These are phyloP conservation scores for Colletotrichum horii DNA, from an alignment of 2,329 filamentous ascomycete species.

Conservation along the genomic window DNA sequence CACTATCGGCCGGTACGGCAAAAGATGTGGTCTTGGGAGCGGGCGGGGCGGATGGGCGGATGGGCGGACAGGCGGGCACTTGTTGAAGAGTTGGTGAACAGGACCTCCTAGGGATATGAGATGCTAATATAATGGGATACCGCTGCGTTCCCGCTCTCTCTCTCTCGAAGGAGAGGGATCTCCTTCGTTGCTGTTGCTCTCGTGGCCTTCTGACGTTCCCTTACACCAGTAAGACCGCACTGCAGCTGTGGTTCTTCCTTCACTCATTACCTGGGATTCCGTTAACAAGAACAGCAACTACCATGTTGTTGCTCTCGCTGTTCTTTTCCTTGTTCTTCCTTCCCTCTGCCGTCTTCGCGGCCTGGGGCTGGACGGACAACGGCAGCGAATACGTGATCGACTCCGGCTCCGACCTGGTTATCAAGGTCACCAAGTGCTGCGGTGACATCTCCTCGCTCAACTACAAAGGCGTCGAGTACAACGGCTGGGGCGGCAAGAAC, in stretches of 20 bases:
- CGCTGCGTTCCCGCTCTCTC: no score
- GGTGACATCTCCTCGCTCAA: constrained; percentile 39
- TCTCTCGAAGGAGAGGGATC: neutral
- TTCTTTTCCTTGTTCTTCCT: constrained; percentile 30
- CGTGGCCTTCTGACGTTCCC: neutral
- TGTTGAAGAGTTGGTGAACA: neutral
- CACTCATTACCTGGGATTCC: neutral
- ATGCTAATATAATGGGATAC: neutral
- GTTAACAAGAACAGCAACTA: neutral
- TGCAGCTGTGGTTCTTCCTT: neutral
- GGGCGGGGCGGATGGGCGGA: constrained; percentile 9
- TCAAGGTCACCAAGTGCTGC: constrained; percentile 38
- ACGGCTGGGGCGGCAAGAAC: constrained; percentile 33
- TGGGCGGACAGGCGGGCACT: neutral
- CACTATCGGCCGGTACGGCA: neutral
- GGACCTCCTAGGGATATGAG: neutral
- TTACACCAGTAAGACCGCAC: neutral
- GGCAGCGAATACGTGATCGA: constrained; percentile 43
- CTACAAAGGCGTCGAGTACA: constrained; percentile 36
- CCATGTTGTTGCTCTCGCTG: constrained; percentile 31
- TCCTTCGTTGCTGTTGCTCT: neutral
- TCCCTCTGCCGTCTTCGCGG: constrained; percentile 35
- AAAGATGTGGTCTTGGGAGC: neutral
- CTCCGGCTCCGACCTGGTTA: constrained; percentile 34
- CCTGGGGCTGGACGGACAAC: constrained; percentile 43